Base-by-base conservation (phyloP, 2,329 filamentous ascomycete species). In the Teratosphaeria destructans region DNA sequence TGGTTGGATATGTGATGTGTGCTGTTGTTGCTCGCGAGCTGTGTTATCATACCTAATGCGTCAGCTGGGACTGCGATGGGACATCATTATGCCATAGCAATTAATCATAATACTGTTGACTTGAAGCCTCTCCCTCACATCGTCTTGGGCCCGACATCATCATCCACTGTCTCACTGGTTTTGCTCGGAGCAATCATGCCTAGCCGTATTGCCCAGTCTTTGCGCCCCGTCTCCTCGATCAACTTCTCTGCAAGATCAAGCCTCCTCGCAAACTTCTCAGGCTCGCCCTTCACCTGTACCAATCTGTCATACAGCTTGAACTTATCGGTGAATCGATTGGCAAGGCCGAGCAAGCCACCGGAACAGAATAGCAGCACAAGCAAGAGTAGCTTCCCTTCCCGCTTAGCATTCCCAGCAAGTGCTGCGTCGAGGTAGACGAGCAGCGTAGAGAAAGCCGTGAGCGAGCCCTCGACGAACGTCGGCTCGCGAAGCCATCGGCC, bases 371-470 rank as follows among this genome's bases (percentile, higher is more conserved):
- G 68, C 56, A 85, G 70, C 0, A 71, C 70, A 62, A 84, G 75
- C 47, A 85, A 73, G 3, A 81, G 71, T 10, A 84, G 69, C 39
- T 80, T 77, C 3, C 82, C 82, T 0, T 74, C 74, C 66, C 82
- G 78, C 0, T 76, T 78, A 60, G 82, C 78, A 67, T 85, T 85
- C 11, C 78, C 80, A 59, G 79, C 78, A 23, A 85, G 69, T 1
- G 79, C 78, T 5, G 81, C 82, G 52, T 80, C 79, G 3, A 83
- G 65, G 66, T 84, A 86, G 3, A 85, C 82, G 59, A 83, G 73
- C 54, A 86, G 64, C 63, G 83, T 85, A 10, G 82, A 78, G 0
- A 73, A 67, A 0, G 81, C 81, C 61, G 81, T 79, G 57, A 82
- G 70, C 64, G 79, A 81, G 34, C 78, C 76, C 63, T 85, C 79